These are phyloP conservation scores for Thinopyrum elongatum DNA, from an alignment of 176 grass and related monocot species.

Conservation along the genomic window DNA sequence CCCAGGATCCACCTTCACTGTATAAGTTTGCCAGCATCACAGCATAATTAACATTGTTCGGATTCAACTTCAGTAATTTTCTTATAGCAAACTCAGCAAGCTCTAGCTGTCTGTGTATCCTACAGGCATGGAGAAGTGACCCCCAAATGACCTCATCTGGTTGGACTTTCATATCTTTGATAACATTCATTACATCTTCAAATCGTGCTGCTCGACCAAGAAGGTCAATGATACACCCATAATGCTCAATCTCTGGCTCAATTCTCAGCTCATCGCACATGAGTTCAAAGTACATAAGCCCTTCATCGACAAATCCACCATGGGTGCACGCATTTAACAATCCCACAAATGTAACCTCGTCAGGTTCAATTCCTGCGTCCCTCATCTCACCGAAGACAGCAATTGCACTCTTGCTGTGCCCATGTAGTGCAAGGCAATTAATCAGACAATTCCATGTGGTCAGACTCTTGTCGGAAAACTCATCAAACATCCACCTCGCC, in stretches of 20 bases:
- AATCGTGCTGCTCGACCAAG: slow-evolving; percentile 71
- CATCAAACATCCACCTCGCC: slow-evolving; percentile 60
- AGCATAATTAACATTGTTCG: slow-evolving; percentile 60
- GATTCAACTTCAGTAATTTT: slow-evolving; percentile 58
- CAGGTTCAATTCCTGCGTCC: slow-evolving; percentile 43
- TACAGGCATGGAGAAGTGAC: slow-evolving; percentile 69
- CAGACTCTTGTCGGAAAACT: slow-evolving; percentile 48
- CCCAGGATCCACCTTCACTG: slow-evolving; percentile 75
- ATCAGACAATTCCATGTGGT: slow-evolving; percentile 81
- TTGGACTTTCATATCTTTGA: slow-evolving; percentile 56
- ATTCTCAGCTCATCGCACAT: slow-evolving; percentile 51
- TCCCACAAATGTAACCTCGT: slow-evolving; percentile 74
- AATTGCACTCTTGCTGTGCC: slow-evolving; percentile 44
- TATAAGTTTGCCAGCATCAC: slow-evolving; percentile 81
- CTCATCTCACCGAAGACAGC: slow-evolving; percentile 49
- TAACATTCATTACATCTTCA: slow-evolving; percentile 60
- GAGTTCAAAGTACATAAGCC: slow-evolving; percentile 54
- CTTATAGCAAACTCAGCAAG: slow-evolving; percentile 57
- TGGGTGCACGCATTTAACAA: slow-evolving; percentile 76
- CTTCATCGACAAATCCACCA: slow-evolving; percentile 72
- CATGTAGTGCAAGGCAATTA: slow-evolving; percentile 67
- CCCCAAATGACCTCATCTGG: slow-evolving; percentile 79
- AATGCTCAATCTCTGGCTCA: slow-evolving; percentile 77
- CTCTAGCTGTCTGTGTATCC: slow-evolving; percentile 53
- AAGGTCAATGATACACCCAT: slow-evolving; percentile 73